A percentile compares a stretch with the other conserved stretches of the same genome.
Evolutionary conservation across 1,139 yeast species (phyloP).

Genomic region (Suhomyces panamericanus): DNA sequence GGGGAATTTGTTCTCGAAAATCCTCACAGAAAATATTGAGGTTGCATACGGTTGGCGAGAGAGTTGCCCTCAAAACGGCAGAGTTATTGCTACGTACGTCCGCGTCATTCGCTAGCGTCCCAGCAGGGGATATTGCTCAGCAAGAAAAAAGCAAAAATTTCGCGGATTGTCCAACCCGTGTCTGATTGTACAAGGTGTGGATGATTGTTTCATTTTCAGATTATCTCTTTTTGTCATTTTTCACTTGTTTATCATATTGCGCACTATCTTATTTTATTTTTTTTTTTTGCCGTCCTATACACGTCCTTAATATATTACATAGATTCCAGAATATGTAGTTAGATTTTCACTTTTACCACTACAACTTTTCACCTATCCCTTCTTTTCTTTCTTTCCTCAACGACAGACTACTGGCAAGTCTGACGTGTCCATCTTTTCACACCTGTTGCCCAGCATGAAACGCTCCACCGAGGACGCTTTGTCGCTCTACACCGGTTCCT

Average conservation of each 20-base stretch:
- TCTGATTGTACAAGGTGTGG: conserved; percentile 4
- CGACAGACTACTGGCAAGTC: conserved; percentile 7
- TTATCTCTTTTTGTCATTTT: conserved; percentile 8
- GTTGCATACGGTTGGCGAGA: background rate
- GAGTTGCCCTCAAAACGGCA: too few species aligned
- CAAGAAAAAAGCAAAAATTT: background rate
- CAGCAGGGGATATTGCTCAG: background rate
- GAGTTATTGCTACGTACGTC: background rate
- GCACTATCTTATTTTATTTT: conserved; percentile 5
- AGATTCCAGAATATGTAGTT: conserved; percentile 6
- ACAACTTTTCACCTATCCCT: background rate
- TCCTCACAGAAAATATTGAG: background rate
- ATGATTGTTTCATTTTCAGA: conserved; percentile 5
- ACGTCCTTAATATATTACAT: conserved; percentile 9
- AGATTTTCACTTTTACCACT: background rate
- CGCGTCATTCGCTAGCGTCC: background rate
- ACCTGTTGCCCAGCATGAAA: conserved; percentile 4
- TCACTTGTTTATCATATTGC: conserved; percentile 4
- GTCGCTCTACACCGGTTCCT: conserved; percentile 8
- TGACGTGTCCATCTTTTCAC: background rate
- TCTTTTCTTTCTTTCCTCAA: background rate
- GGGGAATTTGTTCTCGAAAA: background rate
- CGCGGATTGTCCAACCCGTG: background rate
- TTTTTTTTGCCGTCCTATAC: conserved; percentile 9
- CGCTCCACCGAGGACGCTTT: conserved; percentile 12